Evolutionary conservation across 176 grass and related monocot species (phyloP).

Genomic region (Poa pratensis): DNA sequence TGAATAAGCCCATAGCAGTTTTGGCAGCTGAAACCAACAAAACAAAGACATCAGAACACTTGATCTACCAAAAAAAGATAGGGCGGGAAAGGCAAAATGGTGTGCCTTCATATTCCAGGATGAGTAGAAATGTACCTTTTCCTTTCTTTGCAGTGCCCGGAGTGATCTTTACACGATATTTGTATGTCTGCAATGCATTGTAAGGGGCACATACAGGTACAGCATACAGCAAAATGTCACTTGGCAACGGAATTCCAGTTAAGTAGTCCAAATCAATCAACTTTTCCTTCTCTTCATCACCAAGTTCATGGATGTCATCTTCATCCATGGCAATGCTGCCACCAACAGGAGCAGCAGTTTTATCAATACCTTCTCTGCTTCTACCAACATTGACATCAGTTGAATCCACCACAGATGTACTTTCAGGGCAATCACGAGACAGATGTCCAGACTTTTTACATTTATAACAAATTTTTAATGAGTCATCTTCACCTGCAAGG

Average conservation of each 20-base stretch:
- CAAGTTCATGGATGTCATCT: slow-evolving; percentile 65
- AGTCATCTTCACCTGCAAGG: slow-evolving; percentile 67
- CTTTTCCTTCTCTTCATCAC: slow-evolving; percentile 83
- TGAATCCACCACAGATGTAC: slow-evolving; percentile 45
- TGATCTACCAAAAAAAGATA: slow-evolving; percentile 9
- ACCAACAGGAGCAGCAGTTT: slow-evolving; percentile 28
- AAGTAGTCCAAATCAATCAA: slow-evolving; percentile 94
- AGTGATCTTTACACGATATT: slow-evolving; percentile 97
- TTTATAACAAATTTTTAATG: slow-evolving; percentile 88
- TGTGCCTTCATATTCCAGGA: background rate
- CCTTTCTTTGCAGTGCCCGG: slow-evolving; percentile 95
- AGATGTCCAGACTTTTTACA: slow-evolving; percentile 96
- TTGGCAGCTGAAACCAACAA: slow-evolving; percentile 74
- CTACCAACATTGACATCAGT: slow-evolving; percentile 39
- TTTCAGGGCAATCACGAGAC: slow-evolving; percentile 88
- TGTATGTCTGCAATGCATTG: slow-evolving; percentile 89
- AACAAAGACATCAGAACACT: slow-evolving; percentile 29
- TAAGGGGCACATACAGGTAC: slow-evolving; percentile 91
- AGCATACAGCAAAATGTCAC: slow-evolving; percentile 93
- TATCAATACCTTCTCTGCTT: slow-evolving; percentile 45
- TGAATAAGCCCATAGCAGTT: slow-evolving; percentile 88
- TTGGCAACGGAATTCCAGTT: slow-evolving; percentile 79
- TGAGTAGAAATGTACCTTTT: slow-evolving; percentile 58
- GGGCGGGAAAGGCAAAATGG: background rate
- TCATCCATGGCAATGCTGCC: slow-evolving; percentile 59